Evolutionary conservation across 495 filamentous ascomycete genomes (phyloP), one percentile per base, ranked within the genome.

Genomic region (Immersiella caudata): DNA sequence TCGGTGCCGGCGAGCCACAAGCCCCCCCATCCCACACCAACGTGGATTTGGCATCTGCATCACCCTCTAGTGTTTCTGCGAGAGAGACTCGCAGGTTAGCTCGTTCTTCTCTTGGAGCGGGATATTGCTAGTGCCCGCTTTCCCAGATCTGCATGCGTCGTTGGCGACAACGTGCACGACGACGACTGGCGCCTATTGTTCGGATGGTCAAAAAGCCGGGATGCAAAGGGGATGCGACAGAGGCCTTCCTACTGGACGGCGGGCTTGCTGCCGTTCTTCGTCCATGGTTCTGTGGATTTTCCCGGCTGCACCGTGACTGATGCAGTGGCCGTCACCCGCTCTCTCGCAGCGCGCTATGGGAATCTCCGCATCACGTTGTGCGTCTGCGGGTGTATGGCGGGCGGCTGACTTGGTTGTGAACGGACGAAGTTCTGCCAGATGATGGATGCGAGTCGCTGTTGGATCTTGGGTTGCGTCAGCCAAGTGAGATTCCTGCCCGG

Each of bases 281-380:
- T n/a, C 26, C 16, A 14, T 35, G 24, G 25, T n/a, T 60, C 20
- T 16, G 57, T 36, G 26, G 29, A 6, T 26, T 60, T 16, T 36
- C 29, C 57, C 57, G 29, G n/a, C 57, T 60, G 57, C 57, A 21
- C 29, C 29, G 57, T 60, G 26, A 29, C 57, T 2, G 57, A 26
- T 60, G 57, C 57, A 60, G 29, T 33, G 20, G 8, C 7, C 56
- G 24, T 26, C 56, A 59, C 22, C 9, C 22, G 56, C 12, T 60
- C 29, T 21, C 24, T 35, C 57, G 26, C 9, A 1, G 29, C 14
- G 9, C 26, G n/a, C 12, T 40, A n/a, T 29, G 57, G 57, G 57
- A 60, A 36, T 40, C 29, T 60, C 57, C 57, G 26, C 29, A 14
- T 60, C 26, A 20, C 16, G 24, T 35, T 60, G 25, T 60, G 57